A percentile compares a stretch with the other conserved stretches of the same genome.
Conservation (phyloP, 805 yeast genomes). For the Candida gorgasii region DNA sequence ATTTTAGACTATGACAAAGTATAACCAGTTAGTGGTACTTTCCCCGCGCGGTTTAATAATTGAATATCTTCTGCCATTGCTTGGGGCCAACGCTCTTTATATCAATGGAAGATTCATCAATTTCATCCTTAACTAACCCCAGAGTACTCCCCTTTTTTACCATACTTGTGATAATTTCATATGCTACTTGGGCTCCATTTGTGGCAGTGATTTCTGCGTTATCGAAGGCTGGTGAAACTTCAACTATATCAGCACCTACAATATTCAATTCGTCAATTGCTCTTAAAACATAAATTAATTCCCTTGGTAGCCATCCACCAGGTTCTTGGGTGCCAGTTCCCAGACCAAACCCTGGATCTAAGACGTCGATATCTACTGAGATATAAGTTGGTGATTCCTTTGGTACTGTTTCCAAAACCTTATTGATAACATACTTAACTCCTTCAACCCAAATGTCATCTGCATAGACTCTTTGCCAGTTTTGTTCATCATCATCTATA, state of each 20-base stretch:
- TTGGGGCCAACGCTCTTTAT: background rate
- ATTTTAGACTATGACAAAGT: too few species aligned
- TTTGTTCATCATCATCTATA: slow-evolving; percentile 64
- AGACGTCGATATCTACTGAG: slow-evolving; percentile 72
- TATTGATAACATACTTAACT: slow-evolving; percentile 54
- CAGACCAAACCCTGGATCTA: slow-evolving; percentile 58
- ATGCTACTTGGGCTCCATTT: slow-evolving; percentile 71
- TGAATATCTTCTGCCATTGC: background rate
- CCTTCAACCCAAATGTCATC: slow-evolving; percentile 77
- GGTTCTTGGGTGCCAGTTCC: slow-evolving; percentile 64
- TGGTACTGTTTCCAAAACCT: slow-evolving; percentile 57
- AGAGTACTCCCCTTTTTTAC: slow-evolving; percentile 51
- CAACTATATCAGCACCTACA: slow-evolving; percentile 60
- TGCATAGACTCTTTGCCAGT: slow-evolving; percentile 67
- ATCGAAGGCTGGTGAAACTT: slow-evolving; percentile 65
- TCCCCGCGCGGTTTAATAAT: background rate
- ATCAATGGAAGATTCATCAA: slow-evolving; percentile 5
- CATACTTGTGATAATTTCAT: slow-evolving; percentile 72
- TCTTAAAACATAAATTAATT: slow-evolving; percentile 49
- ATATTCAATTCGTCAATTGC: slow-evolving; percentile 44
- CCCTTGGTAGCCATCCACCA: slow-evolving; percentile 60
- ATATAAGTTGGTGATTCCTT: slow-evolving; percentile 68
- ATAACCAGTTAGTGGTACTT: too few species aligned
- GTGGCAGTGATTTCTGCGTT: slow-evolving; percentile 65
- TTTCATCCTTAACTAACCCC: slow-evolving; percentile 11